Percentiles rank a stretch among this genome's conserved stretches.
Evolutionary conservation across 371 early-diverging fungal species (phyloP).

Genomic region (Lichtheimia ramosa): DNA sequence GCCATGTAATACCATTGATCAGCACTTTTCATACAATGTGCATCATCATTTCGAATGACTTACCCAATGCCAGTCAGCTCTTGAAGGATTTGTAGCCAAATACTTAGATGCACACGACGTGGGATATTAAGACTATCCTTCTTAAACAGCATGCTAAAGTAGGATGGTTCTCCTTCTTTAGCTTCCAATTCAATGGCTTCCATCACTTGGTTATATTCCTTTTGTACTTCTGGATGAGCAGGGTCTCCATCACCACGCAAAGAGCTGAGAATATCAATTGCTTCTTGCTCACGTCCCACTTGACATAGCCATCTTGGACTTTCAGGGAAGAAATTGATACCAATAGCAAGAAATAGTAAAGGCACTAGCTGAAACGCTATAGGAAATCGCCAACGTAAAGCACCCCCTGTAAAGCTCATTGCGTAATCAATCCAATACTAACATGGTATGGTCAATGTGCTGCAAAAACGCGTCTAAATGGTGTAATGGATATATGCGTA

Average conservation of each 20-base stretch:
- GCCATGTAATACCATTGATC: too few relatives aligned
- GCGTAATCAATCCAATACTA: slow-evolving; percentile 46
- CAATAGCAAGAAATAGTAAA: slow-evolving; percentile 26
- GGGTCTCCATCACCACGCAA: slow-evolving; percentile 40
- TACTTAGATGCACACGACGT: slow-evolving; percentile 40
- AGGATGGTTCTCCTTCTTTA: slow-evolving; percentile 34
- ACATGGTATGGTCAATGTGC: slow-evolving; percentile 3
- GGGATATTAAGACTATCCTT: slow-evolving; percentile 36
- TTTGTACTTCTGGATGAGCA: slow-evolving; percentile 32
- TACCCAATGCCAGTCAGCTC: slow-evolving; percentile 39
- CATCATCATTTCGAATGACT: neutral
- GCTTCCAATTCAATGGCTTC: slow-evolving; percentile 26
- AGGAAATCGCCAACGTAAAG: slow-evolving; percentile 43
- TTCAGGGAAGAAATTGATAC: slow-evolving; percentile 43
- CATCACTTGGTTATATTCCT: slow-evolving; percentile 33
- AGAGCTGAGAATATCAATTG: slow-evolving; percentile 34
- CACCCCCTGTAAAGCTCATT: slow-evolving; percentile 33
- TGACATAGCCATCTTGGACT: slow-evolving; percentile 36
- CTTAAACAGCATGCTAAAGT: slow-evolving; percentile 34
- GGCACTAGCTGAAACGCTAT: slow-evolving; percentile 44
- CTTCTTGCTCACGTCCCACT: slow-evolving; percentile 37
- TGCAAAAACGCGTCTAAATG: slow-evolving; percentile 3
- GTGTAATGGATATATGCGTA: neutral
- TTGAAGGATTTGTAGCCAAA: slow-evolving; percentile 45
- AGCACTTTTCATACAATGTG: too few relatives aligned